These are phyloP conservation scores for Wickerhamiella dianesei DNA, from an alignment of 805 yeast genomes.

Conservation along the genomic window DNA sequence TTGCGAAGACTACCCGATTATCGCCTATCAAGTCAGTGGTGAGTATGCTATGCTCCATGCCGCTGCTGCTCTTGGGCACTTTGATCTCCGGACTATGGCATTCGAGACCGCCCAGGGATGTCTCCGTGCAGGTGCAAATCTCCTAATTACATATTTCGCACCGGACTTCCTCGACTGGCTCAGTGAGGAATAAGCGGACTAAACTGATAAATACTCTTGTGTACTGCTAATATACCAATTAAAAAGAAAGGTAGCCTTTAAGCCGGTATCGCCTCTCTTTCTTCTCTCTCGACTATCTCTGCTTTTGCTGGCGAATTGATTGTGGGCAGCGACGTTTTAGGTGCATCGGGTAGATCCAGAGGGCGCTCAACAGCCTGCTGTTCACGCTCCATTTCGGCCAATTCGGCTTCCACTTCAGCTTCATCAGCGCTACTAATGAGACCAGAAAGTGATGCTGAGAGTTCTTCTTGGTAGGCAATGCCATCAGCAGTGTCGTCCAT, in stretches of 20 bases:
- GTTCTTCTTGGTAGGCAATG: constrained; percentile 52
- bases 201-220: too few species aligned
- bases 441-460: constrained; percentile 26
- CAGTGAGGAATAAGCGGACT: background rate
- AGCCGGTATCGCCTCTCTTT: background rate
- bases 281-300: background rate
- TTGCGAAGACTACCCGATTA: constrained; percentile 73
- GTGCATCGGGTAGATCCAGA: background rate
- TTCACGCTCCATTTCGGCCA: constrained; percentile 11
- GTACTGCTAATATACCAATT: too few species aligned
- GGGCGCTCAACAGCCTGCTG: background rate
- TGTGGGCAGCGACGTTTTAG: background rate
- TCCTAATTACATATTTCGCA: constrained; percentile 83
- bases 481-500: constrained; percentile 81
- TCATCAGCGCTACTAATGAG: constrained; percentile 29
- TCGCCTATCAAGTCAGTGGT: constrained; percentile 94
- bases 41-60: constrained; percentile 98
- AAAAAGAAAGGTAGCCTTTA: background rate
- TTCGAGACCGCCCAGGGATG: constrained; percentile 86
- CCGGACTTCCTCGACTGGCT: constrained; percentile 92
- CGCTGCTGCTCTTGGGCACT: constrained; percentile 90
- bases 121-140: constrained; percentile 88
- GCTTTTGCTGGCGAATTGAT: background rate
- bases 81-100: constrained; percentile 61
- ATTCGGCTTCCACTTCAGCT: constrained; percentile 21